Conservation (phyloP, 2,329 filamentous ascomycete genomes). For the Uncinocarpus reesii region DNA sequence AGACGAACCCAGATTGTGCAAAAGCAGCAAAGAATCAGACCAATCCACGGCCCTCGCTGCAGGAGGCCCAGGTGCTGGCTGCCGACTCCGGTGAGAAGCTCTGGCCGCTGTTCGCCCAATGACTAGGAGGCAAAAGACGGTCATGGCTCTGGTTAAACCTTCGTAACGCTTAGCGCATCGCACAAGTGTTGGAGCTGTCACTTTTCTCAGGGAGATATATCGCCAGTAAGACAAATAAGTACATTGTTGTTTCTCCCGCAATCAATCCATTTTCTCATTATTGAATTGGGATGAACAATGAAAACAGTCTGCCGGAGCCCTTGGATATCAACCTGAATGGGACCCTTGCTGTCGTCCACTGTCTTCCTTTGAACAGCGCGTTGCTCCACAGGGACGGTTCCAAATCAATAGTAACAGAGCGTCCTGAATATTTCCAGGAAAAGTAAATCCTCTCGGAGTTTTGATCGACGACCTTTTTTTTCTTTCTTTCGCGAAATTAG, state of each 20-base stretch:
- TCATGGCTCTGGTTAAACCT: not conserved
- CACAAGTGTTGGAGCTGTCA: not conserved
- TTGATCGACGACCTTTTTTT: too few relatives aligned
- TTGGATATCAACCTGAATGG: too few relatives aligned
- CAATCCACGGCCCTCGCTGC: not conserved
- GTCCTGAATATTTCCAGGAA: too few relatives aligned
- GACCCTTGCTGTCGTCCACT: too few relatives aligned
- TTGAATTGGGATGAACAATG: too few relatives aligned
- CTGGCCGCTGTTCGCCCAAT: slow-evolving; percentile 1
- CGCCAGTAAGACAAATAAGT: too few relatives aligned
- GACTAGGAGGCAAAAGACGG: not conserved
- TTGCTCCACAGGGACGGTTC: not conserved
- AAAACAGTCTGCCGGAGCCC: too few relatives aligned
- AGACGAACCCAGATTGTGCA: not conserved
- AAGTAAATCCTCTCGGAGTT: not conserved
- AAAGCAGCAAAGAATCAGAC: not conserved
- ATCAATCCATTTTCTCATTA: too few relatives aligned
- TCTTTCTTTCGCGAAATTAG: too few relatives aligned
- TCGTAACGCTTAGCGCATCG: not conserved
- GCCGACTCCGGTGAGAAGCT: not conserved
- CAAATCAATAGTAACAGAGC: not conserved
- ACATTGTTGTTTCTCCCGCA: too few relatives aligned
- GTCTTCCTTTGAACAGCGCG: too few relatives aligned
- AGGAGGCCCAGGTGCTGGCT: not conserved
- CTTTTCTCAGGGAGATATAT: not conserved